These are phyloP conservation scores for Backusella australiensis DNA, from an alignment of 192 early-diverging fungal species.

Conservation along the genomic window DNA sequence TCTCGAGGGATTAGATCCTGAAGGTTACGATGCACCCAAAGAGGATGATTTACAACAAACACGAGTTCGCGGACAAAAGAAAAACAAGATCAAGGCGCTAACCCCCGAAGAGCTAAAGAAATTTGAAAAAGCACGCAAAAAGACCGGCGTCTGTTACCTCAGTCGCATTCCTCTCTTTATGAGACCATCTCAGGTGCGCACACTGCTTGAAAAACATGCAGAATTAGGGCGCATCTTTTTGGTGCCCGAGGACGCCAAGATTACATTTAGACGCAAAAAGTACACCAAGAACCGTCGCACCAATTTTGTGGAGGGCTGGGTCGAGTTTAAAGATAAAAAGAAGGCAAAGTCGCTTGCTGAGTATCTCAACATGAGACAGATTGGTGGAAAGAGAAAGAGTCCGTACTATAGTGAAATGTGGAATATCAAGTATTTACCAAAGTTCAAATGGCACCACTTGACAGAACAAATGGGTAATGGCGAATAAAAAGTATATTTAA, in stretches of 20 bases:
- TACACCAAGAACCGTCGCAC: constrained; percentile 79
- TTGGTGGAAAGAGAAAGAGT: constrained; percentile 85
- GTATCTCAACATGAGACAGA: constrained; percentile 76
- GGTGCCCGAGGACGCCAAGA: constrained; percentile 76
- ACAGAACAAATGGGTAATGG: constrained; percentile 84
- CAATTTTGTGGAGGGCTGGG: constrained; percentile 95
- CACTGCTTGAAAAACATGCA: constrained; percentile 73
- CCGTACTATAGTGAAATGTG: constrained; percentile 94
- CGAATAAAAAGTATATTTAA: neutral
- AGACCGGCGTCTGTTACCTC: constrained; percentile 88
- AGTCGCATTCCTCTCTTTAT: constrained; percentile 93
- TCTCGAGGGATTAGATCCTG: constrained; percentile 11
- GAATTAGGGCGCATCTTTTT: constrained; percentile 84
- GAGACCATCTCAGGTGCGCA: constrained; percentile 77
- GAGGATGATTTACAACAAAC: neutral
- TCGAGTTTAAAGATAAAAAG: constrained; percentile 94
- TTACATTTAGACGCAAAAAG: constrained; percentile 79
- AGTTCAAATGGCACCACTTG: constrained; percentile 96
- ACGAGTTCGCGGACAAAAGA: neutral
- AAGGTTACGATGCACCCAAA: constrained; percentile 22
- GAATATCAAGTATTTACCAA: constrained; percentile 94
- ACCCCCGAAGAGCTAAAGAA: constrained; percentile 56
- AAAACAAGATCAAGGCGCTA: constrained; percentile 59
- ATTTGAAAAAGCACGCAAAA: constrained; percentile 64
- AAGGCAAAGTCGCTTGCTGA: constrained; percentile 76